Evolutionary conservation across 345 rosid genomes (phyloP).

Genomic region (Corchorus capsularis): DNA sequence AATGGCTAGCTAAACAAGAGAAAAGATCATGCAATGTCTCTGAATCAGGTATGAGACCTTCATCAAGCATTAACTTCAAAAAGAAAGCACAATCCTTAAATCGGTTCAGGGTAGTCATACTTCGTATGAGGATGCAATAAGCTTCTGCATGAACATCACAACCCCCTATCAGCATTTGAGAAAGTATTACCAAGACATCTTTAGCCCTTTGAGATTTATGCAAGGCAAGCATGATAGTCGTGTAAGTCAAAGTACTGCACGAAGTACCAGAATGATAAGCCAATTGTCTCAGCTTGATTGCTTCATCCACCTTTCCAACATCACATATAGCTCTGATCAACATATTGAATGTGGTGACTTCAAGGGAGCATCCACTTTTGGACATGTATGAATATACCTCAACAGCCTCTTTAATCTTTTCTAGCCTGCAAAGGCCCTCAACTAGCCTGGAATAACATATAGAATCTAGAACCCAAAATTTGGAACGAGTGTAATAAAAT

Average conservation of each 20-base stretch:
- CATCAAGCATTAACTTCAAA: conserved; percentile 41
- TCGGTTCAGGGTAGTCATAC: conserved; percentile 32
- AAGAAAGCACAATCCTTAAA: conserved; percentile 37
- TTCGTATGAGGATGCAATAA: conserved; percentile 44
- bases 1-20: conserved; percentile 28
- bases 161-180: conserved; percentile 46
- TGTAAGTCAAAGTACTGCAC: conserved; percentile 33
- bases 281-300: conserved; percentile 37
- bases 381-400: conserved; percentile 51
- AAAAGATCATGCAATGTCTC: conserved; percentile 30
- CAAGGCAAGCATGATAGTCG: conserved; percentile 39
- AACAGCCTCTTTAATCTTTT: conserved; percentile 40
- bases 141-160: conserved; percentile 36
- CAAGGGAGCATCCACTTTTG: conserved; percentile 34
- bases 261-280: conserved; percentile 35
- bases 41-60: conserved; percentile 42
- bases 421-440: conserved; percentile 42
- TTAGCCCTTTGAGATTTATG: conserved; percentile 26
- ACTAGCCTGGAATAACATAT: conserved; percentile 48
- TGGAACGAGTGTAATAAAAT: conserved; percentile 28
- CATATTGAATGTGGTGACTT: conserved; percentile 32
- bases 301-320: conserved; percentile 40
- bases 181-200: conserved; percentile 32
- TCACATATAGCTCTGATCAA: conserved; percentile 38
- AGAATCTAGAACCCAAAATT: conserved; percentile 41